A percentile compares a stretch with the other conserved stretches of the same genome.
Evolutionary conservation across 208 protist genomes (phyloP).

Genomic region (Trypanosoma congolense): DNA sequence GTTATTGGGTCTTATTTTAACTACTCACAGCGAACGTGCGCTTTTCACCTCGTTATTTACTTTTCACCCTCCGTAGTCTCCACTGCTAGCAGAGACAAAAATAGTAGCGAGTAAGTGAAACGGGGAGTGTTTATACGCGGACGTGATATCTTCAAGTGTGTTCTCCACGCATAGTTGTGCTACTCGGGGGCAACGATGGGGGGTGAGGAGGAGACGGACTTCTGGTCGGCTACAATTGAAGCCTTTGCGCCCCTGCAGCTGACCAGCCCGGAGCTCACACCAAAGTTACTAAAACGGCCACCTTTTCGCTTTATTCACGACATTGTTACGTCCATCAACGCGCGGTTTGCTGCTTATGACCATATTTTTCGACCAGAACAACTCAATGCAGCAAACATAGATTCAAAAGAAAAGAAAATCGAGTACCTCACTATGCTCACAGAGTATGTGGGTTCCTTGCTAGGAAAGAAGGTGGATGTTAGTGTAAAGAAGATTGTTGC

Average conservation of each 20-base stretch:
- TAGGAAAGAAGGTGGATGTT: conserved; percentile 68
- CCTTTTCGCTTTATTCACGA: conserved; percentile 91
- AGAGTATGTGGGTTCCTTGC: conserved; percentile 60
- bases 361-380: conserved; percentile 62
- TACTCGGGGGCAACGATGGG: not conserved
- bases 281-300: conserved; percentile 81
- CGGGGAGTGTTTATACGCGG: no score
- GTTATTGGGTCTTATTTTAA: no score
- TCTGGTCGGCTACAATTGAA: conserved; percentile 71
- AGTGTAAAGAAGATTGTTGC: conserved; percentile 86
- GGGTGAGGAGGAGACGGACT: conserved; percentile 33
- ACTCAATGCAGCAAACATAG: conserved; percentile 44
- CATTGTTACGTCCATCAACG: conserved; percentile 72
- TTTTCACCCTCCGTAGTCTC: no score
- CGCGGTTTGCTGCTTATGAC: conserved; percentile 60
- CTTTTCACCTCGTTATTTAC: no score
- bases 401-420: conserved; percentile 87
- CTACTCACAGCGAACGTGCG: no score
- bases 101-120: no score
- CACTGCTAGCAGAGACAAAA: no score
- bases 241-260: conserved; percentile 75
- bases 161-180: no score
- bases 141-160: no score
- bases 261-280: conserved; percentile 57
- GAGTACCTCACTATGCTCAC: conserved; percentile 73